Percentiles rank a stretch among this genome's conserved stretches.
Conservation (phyloP, 192 early-diverging fungal genomes). For the Backusella tuberculispora region DNA sequence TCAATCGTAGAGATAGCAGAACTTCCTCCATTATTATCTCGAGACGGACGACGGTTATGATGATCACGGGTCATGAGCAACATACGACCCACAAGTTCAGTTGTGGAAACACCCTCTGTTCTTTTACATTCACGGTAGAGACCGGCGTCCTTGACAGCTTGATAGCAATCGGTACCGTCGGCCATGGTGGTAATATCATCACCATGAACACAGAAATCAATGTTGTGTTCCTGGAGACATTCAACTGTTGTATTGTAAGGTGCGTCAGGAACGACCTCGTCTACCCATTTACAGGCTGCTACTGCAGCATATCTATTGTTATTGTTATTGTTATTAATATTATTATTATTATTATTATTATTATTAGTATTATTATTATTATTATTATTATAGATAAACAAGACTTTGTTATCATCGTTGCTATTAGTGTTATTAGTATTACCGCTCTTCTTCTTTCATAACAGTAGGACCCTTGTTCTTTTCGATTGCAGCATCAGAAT, state of each 20-base stretch:
- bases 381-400: neutral
- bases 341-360: conserved; percentile 47
- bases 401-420: neutral
- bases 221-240: conserved; percentile 81
- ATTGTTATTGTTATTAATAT: conserved; percentile 47
- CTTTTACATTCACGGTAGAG: conserved; percentile 96
- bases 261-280: conserved; percentile 89
- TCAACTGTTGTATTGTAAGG: conserved; percentile 92
- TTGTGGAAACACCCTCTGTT: conserved; percentile 93
- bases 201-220: conserved; percentile 96
- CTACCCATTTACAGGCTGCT: conserved; percentile 96
- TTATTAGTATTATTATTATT: conserved; percentile 61
- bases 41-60: conserved; percentile 59
- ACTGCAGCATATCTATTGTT: conserved; percentile 92
- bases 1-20: conserved; percentile 58
- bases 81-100: conserved; percentile 97
- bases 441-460: conserved; percentile 95
- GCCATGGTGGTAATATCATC: conserved; percentile 97
- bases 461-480: conserved; percentile 96
- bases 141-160: conserved; percentile 92
- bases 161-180: conserved; percentile 97
- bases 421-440: neutral
- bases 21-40: neutral
- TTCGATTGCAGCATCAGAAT: conserved; percentile 92
- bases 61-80: conserved; percentile 89